Evolutionary conservation across 345 rosid genomes (phyloP).

Genomic region (Gossypium bickii): DNA sequence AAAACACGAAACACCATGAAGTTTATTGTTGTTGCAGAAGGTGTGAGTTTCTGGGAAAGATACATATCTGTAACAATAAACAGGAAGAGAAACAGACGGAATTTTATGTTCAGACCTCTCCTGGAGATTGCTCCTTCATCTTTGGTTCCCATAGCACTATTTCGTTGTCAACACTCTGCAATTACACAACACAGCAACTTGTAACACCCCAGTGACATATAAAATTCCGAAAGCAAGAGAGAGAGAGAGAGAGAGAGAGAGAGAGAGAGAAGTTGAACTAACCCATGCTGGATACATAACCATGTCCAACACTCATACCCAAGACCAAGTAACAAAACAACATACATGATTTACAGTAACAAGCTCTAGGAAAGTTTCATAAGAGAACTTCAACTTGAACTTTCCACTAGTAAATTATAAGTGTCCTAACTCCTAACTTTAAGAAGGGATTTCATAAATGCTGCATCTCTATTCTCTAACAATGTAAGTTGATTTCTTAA

Average conservation of each 20-base stretch:
- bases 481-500: constrained; percentile 1
- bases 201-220: neutral
- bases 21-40: neutral
- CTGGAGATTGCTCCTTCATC: constrained; percentile 95
- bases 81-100: neutral
- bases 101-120: constrained; percentile 59
- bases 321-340: neutral
- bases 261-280: neutral
- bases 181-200: constrained; percentile 13
- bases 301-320: neutral
- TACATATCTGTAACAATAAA: neutral
- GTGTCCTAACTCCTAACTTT: neutral
- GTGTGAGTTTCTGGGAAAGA: neutral
- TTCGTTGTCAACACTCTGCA: constrained; percentile 97
- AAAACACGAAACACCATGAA: constrained; percentile 7
- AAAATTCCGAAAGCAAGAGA: neutral
- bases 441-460: neutral
- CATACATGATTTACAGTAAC: neutral
- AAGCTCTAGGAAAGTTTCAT: constrained; percentile 5
- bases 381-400: neutral
- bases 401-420: neutral
- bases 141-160: constrained; percentile 92
- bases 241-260: no score
- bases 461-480: neutral
- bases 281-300: neutral